These are phyloP conservation scores for Podospora conica DNA, from an alignment of 495 filamentous ascomycete genomes.

Conservation along the genomic window DNA sequence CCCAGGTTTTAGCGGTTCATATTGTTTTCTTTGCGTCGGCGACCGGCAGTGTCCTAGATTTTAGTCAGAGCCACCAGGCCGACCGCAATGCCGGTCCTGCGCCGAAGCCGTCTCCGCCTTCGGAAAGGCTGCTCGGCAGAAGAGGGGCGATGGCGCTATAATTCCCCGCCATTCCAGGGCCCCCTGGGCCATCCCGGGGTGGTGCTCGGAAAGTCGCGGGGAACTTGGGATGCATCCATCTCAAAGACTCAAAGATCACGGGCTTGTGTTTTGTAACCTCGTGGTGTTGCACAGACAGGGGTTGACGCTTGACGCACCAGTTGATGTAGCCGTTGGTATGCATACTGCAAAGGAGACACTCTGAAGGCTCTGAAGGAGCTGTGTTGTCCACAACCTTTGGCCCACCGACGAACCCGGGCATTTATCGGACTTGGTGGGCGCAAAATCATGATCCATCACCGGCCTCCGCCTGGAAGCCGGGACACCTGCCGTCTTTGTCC, in stretches of 20 bases:
- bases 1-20: not conserved
- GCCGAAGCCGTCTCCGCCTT: slow-evolving; percentile 21
- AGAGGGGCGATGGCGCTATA: slow-evolving; percentile 9
- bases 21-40: slow-evolving; percentile 1
- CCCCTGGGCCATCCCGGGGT: not conserved
- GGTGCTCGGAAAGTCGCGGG: slow-evolving; percentile 19
- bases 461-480: not conserved
- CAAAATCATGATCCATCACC: not conserved
- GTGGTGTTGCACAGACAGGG: not conserved
- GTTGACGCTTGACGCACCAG: no score
- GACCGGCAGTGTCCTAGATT: not conserved
- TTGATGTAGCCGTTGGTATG: no score
- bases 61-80: slow-evolving; percentile 21
- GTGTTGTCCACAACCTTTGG: not conserved
- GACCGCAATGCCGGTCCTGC: slow-evolving; percentile 21
- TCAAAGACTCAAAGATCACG: not conserved
- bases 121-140: slow-evolving; percentile 30
- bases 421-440: not conserved
- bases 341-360: no score
- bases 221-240: not conserved
- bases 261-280: not conserved
- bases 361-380: not conserved
- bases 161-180: not conserved
- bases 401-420: not conserved
- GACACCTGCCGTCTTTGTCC: not conserved